A percentile compares a stretch with the other conserved stretches of the same genome.
phyloP scores from a whole-genome alignment of 2,329 filamentous ascomycete genomes.

The Neophaeococcomyces mojaviensis region DNA sequence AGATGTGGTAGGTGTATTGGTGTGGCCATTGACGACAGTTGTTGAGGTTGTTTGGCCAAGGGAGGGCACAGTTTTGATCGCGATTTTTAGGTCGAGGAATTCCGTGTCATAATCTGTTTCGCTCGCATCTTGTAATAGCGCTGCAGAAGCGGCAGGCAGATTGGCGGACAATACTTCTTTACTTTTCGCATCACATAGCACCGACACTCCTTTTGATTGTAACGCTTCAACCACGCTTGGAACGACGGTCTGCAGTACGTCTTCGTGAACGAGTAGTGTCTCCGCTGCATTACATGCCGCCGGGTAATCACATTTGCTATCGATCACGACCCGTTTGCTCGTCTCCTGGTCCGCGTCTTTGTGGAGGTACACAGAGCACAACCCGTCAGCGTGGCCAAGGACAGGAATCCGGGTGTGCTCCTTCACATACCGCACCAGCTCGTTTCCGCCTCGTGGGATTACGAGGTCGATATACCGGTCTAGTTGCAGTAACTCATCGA shows the following conservation, averaged over 20 bases:
- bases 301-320: conserved; percentile 90
- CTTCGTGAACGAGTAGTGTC: conserved; percentile 75
- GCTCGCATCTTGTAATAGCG: conserved; percentile 56
- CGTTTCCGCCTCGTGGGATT: conserved; percentile 84
- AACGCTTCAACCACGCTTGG: conserved; percentile 68
- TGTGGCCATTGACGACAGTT: background rate
- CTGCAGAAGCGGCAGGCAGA: conserved; percentile 36
- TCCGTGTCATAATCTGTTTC: conserved; percentile 78
- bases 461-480: conserved; percentile 89
- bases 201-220: conserved; percentile 65
- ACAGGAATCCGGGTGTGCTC: conserved; percentile 88
- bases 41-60: background rate
- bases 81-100: conserved; percentile 75
- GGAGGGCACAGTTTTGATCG: conserved; percentile 66
- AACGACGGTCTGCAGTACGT: conserved; percentile 59
- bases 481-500: conserved; percentile 76
- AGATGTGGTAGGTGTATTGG: conserved; percentile 13
- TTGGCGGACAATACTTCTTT: conserved; percentile 54
- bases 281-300: conserved; percentile 95
- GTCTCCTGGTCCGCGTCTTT: conserved; percentile 64
- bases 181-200: conserved; percentile 68
- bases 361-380: conserved; percentile 82
- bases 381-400: conserved; percentile 87
- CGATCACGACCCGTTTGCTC: conserved; percentile 69
- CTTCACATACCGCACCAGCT: conserved; percentile 85